Conservation (phyloP, 78 protist genomes). For the Dictyostelium capitatum region DNA sequence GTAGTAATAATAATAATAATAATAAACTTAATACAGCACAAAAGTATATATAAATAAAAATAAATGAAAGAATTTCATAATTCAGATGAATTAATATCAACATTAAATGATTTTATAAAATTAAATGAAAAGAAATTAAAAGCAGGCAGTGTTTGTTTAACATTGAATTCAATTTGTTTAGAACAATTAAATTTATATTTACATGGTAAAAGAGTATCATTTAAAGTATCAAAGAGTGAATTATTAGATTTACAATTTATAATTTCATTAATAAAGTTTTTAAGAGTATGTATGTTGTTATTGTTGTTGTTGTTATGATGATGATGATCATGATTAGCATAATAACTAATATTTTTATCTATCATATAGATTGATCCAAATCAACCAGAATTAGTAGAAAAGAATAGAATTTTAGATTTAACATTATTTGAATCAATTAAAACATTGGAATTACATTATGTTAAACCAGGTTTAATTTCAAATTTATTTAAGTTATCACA, state of each 20-base stretch:
- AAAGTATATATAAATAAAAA: neutral
- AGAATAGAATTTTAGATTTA: constrained; percentile 23
- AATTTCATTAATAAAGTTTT: constrained; percentile 18
- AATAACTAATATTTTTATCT: neutral
- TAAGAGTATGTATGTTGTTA: constrained; percentile 46
- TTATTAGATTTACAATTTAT: constrained; percentile 47
- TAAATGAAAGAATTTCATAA: constrained; percentile 13
- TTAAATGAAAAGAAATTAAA: constrained; percentile 41
- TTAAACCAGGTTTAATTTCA: constrained; percentile 61
- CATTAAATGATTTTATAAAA: constrained; percentile 31
- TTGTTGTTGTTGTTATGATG: too few species aligned
- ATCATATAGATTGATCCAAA: constrained; percentile 63
- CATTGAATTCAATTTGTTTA: constrained; percentile 54
- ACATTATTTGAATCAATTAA: constrained; percentile 30
- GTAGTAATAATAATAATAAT: too few species aligned
- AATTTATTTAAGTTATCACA: constrained; percentile 42
- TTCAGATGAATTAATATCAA: constrained; percentile 43
- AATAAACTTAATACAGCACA: neutral
- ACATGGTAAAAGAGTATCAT: constrained; percentile 58
- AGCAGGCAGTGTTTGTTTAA: constrained; percentile 2
- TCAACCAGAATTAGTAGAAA: constrained; percentile 44
- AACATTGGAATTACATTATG: constrained; percentile 20
- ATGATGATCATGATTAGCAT: too few species aligned
- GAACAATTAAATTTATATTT: constrained; percentile 47
- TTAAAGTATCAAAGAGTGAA: constrained; percentile 33